Base-by-base conservation (phyloP, 805 yeast species). In the Naumovozyma dairenensis region DNA sequence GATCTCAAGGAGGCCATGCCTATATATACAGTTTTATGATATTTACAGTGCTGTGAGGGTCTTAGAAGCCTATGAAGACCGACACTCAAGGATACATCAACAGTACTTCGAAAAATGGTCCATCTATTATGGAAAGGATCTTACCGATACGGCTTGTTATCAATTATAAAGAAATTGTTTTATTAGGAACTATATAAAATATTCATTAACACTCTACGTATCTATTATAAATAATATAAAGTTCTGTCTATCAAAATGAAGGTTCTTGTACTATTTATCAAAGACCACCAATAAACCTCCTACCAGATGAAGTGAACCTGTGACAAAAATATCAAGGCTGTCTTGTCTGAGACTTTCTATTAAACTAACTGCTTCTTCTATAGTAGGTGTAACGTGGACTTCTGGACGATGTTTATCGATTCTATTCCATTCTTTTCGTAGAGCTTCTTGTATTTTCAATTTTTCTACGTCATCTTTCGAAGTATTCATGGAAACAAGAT, bases 241-340 rank as follows among this genome's bases (percentile, higher is more conserved):
- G 26, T 24, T 8, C 13, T 6, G n/a, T 24, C 22, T 7, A 7
- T 20, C 22, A 7, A 7, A 20, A 20, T 7, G 10, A 20, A 20
- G 9, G 22, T 24, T 12, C 13, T 24, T n/a, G n/a, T n/a, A n/a
- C n/a, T n/a, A n/a, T n/a, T n/a, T 32, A 33, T 89, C 96, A 28
- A 85, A 60, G 5, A 87, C 96, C 3, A 85, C 86, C 25, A 92
- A 60, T 37, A 92, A 71, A 0, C 97, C 98, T 13, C 99, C 99
- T 8, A 92, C 94, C 37, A 93, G 64, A 55, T 89, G 96, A 43
- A 92, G 65, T 4, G 96, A 86, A 1, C 99, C 99, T 38, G 93
- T 81, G 0, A 86, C 96, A 60, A 86, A 80, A 2, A 85, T 93
- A 42, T 85, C 86, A 16, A 74, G 59, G 1, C 48, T 46, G 6